A percentile compares a stretch with the other conserved stretches of the same genome.
Evolutionary conservation across 495 filamentous ascomycete genomes (phyloP).

Genomic region (Penicillium manginii): DNA sequence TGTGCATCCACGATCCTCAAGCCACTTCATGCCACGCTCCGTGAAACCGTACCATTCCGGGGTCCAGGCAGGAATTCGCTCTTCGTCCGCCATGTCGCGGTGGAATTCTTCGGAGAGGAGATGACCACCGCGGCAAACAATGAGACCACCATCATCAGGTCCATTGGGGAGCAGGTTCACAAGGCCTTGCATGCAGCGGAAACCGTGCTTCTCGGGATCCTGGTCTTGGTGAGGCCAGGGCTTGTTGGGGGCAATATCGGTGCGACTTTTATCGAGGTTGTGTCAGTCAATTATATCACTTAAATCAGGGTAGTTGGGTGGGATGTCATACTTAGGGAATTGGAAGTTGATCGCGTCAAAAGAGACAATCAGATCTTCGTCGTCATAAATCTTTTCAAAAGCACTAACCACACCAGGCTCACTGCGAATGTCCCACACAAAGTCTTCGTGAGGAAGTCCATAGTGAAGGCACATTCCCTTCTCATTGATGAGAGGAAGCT

Average conservation of each 20-base stretch:
- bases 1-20: conserved; percentile 34
- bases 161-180: conserved; percentile 49
- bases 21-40: conserved; percentile 43
- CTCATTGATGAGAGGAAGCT: conserved; percentile 46
- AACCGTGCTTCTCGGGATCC: conserved; percentile 43
- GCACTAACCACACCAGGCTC: conserved; percentile 46
- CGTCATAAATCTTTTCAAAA: conserved; percentile 46
- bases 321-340: conserved; percentile 34
- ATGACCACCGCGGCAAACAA: conserved; percentile 41
- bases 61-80: conserved; percentile 40
- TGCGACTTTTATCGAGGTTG: conserved; percentile 20
- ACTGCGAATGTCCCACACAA: conserved; percentile 44
- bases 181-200: conserved; percentile 53
- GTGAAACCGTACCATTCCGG: conserved; percentile 46
- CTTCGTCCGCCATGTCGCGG: conserved; percentile 37
- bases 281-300: not conserved
- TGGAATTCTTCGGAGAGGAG: conserved; percentile 40
- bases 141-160: conserved; percentile 47
- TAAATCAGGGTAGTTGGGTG: not conserved
- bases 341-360: conserved; percentile 50
- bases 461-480: conserved; percentile 48
- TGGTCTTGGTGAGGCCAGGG: conserved; percentile 56
- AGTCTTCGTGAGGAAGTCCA: conserved; percentile 46
- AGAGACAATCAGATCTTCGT: conserved; percentile 48
- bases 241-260: conserved; percentile 39